Conservation (phyloP, 495 filamentous ascomycete genomes). For the Lentithecium fluviatile region DNA sequence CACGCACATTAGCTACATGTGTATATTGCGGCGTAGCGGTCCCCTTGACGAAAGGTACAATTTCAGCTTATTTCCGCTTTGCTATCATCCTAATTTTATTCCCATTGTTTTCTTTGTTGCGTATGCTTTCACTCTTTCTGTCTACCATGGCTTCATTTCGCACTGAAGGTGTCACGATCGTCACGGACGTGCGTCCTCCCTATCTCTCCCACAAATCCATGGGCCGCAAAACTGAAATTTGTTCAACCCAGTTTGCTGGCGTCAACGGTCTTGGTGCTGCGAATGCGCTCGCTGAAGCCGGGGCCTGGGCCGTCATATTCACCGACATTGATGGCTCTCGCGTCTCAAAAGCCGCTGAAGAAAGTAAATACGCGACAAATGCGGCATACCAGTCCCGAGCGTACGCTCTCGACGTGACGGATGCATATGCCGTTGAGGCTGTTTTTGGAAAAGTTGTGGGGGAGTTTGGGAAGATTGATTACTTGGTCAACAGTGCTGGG, state of each 20-base stretch:
- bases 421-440: background rate
- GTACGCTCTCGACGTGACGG: background rate
- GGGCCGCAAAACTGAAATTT: background rate
- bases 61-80: no score
- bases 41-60: no score
- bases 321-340: conserved; percentile 2
- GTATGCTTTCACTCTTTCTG: no score
- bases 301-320: conserved; percentile 7
- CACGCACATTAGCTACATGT: no score
- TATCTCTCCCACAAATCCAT: background rate
- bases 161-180: background rate
- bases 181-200: background rate
- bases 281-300: conserved; percentile 6
- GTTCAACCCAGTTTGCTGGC: background rate
- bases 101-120: no score
- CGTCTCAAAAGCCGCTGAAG: background rate
- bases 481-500: conserved; percentile 11
- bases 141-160: background rate
- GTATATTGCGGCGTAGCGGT: no score
- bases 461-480: conserved; percentile 17
- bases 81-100: no score
- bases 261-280: conserved; percentile 8
- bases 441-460: background rate
- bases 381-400: background rate
- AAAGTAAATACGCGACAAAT: background rate